Base-by-base conservation (phyloP, 441 rosid genomes). In the Gossypium laxum region DNA sequence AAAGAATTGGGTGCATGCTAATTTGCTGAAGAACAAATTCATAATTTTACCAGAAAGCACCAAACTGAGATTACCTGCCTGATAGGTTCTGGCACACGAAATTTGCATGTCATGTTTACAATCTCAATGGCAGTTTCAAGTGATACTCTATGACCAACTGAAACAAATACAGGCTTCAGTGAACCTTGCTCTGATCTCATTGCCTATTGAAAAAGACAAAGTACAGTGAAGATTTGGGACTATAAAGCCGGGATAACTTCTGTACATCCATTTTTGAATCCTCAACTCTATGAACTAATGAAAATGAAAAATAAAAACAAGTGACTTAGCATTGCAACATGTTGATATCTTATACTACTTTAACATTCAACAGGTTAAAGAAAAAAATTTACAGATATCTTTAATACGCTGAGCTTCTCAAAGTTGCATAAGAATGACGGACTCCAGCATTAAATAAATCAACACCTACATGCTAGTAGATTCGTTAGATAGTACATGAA, bases 81-180 rank as follows among this genome's bases (percentile, higher is more conserved):
- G 30, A 89, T 79, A 63, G 98, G 93, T 83, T 94, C 97, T 1
- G 98, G 98, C 62, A 90, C 81, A 74, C 90, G 96, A 75, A 79
- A 85, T 72, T 84, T 89, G 83, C 97, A 88, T 62, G 89, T 88
- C 82, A 82, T 67, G 45, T 83, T 83, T n/a, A 85, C 93, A 68
- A 91, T 74, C 67, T 58, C 70, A 78, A 84, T 73, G n/a, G 96
- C 89, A 69, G 89, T 83, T 45, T 84, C 87, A 22, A 94, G 92
- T 28, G 97, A 90, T 63, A 92, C 73, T 18, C 88, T 87, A 71
- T 94, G 97, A 70, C 98, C 98, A 73, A 87, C 71, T 5, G 98
- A 94, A 68, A 94, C 57, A 70, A 83, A 94, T 74, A 90, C 84
- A 18, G 96, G 96, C 73, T 84, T 92, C 61, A 78, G 48, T 5